These are phyloP conservation scores for Carpinus fangiana DNA, from an alignment of 306 rosid species.

Conservation along the genomic window DNA sequence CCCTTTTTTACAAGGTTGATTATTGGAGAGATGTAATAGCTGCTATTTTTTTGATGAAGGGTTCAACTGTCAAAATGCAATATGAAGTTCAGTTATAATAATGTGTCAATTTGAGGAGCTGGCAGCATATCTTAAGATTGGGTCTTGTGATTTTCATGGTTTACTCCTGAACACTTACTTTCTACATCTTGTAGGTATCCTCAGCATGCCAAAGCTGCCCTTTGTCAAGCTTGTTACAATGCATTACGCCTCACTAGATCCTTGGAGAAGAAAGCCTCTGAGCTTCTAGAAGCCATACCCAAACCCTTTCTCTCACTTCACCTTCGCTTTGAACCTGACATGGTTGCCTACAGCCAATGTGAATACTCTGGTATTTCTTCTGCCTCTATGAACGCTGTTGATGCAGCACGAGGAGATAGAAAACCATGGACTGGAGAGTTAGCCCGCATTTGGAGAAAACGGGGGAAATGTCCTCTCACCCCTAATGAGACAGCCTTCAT, in stretches of 20 bases:
- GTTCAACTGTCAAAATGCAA: neutral
- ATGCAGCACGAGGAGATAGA: constrained; percentile 66
- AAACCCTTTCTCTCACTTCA: constrained; percentile 89
- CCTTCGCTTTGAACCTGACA: constrained; percentile 93
- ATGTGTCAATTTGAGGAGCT: neutral
- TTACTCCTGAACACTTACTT: neutral
- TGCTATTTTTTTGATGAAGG: neutral
- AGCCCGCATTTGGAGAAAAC: constrained; percentile 71
- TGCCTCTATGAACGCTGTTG: constrained; percentile 60
- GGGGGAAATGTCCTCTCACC: constrained; percentile 90
- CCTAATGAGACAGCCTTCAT: constrained; percentile 83
- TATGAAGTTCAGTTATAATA: neutral
- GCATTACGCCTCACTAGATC: constrained; percentile 75
- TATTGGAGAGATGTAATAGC: neutral
- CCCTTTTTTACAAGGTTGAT: neutral
- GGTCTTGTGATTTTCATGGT: constrained; percentile 2
- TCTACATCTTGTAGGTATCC: constrained; percentile 59
- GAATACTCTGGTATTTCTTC: constrained; percentile 67
- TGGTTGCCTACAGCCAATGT: constrained; percentile 96
- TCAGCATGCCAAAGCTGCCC: constrained; percentile 79
- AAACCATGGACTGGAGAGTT: constrained; percentile 89
- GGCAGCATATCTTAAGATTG: constrained; percentile 4
- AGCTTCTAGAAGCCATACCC: constrained; percentile 87
- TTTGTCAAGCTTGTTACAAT: constrained; percentile 89
- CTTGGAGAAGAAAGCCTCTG: constrained; percentile 75